phyloP scores from a whole-genome alignment of 371 early-diverging fungal genomes.

The Mortierella sp. region DNA sequence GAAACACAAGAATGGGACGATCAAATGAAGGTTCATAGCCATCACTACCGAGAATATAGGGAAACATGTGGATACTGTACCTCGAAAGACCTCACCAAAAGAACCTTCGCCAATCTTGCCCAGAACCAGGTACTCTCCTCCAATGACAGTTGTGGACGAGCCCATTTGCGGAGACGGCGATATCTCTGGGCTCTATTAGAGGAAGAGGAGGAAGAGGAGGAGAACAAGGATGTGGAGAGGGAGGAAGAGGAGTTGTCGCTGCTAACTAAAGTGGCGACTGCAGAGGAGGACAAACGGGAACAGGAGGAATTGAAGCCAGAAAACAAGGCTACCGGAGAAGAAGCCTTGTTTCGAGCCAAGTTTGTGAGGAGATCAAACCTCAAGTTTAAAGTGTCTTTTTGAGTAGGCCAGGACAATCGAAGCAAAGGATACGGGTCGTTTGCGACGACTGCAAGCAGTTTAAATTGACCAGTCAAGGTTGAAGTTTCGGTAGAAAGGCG shows the following conservation, averaged over 20 bases:
- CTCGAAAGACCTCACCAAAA: conserved; percentile 75
- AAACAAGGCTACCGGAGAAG: conserved; percentile 19
- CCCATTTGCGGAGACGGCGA: conserved; percentile 48
- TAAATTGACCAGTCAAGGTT: conserved; percentile 19
- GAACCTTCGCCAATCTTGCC: conserved; percentile 73
- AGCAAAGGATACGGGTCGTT: conserved; percentile 32
- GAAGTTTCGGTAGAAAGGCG: background rate
- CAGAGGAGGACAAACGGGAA: background rate
- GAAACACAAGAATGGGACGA: too few relatives aligned
- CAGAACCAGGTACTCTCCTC: conserved; percentile 68
- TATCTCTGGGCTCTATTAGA: conserved; percentile 36
- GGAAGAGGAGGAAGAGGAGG: conserved; percentile 14
- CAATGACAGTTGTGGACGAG: conserved; percentile 62
- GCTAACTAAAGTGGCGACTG: background rate
- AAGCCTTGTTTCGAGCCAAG: conserved; percentile 23
- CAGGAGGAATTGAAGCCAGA: conserved; percentile 3
- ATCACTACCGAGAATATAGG: background rate
- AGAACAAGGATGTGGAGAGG: conserved; percentile 15
- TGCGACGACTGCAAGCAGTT: conserved; percentile 26
- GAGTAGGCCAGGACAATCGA: conserved; percentile 16
- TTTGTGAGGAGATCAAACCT: conserved; percentile 20
- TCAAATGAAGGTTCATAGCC: too few relatives aligned
- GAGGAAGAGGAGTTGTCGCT: conserved; percentile 9
- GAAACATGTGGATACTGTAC: conserved; percentile 34
- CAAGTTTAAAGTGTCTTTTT: conserved; percentile 1